Evolutionary conservation across 306 rosid species (phyloP), one percentile per base, ranked within the genome.

Genomic region (Corylus americana): DNA sequence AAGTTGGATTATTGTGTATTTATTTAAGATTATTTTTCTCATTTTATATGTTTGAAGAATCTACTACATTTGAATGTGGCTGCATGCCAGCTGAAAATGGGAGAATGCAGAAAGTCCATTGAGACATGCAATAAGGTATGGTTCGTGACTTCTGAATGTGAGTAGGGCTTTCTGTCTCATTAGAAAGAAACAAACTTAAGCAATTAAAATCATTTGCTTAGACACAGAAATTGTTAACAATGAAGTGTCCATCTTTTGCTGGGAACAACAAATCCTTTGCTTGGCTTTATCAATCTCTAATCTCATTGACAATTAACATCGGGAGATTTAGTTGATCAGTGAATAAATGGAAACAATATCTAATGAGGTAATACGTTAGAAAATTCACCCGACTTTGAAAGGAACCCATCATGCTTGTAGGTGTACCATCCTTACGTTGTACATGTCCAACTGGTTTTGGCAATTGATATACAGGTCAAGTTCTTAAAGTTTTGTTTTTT

Each of bases 81-180:
- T 82, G 99, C 98, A 1, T 91, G 97, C 91, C 83, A 70, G 76
- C 81, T 90, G 77, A 95, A 95, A 82, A 74, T 90, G 86, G 99
- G 98, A 61, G 99, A 91, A 61, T 88, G 97, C 88, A 87, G 76
- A 76, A 95, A 91, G 88, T 89, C 93, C 80, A 89, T 95, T 51
- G 99, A 95, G 84, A 90, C 82, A 71, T 95, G 99, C 93, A 93
- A 95, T 71, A 95, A 95, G 94, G 98, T 91, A 85, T 64, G 80
- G 10, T 74, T 66, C 47, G 70, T 81, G 85, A 67, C 51, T 71
- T 73, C 55, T 4, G 16, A 63, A 66, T 53, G 49, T 62, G 44
- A 62, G 48, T 75, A 51, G 45, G 68, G 53, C 64, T 79, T 55
- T 78, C 63, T 70, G 47, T 64, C 84, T 77, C 9, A 53, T 61